Evolutionary conservation across 106 monocot genomes (phyloP).

Genomic region (Xerophyta viscosa): DNA sequence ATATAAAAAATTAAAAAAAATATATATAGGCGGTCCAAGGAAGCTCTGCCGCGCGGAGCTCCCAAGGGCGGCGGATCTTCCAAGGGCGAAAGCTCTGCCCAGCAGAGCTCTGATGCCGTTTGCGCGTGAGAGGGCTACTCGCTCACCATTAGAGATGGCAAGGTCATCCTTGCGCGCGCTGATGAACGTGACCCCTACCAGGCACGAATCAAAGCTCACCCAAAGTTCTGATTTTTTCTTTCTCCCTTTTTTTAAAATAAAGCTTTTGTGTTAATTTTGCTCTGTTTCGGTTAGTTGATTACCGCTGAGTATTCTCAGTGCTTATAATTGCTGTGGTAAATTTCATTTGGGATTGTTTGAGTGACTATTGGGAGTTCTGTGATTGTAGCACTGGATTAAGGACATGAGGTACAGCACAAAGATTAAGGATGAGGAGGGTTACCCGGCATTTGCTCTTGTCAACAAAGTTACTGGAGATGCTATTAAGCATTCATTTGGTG

Average conservation of each 20-base stretch:
- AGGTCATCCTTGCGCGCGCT: constrained; percentile 43
- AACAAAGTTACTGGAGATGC: constrained; percentile 33
- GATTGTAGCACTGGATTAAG: constrained; percentile 77
- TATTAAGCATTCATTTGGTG: constrained; percentile 29
- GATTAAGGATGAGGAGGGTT: constrained; percentile 69
- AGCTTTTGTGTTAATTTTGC: neutral
- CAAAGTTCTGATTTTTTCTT: neutral
- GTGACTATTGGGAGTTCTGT: neutral
- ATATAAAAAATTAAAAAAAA: too few species aligned
- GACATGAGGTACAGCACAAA: constrained; percentile 53
- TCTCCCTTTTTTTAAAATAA: neutral
- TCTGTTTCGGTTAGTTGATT: neutral
- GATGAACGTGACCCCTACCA: constrained; percentile 44
- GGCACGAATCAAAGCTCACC: constrained; percentile 10
- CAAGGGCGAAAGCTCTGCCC: constrained; percentile 6
- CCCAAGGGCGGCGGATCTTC: neutral
- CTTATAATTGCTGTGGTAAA: neutral
- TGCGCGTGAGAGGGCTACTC: constrained; percentile 47
- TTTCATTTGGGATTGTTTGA: neutral
- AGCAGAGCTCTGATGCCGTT: constrained; percentile 47
- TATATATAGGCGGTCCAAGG: too few species aligned
- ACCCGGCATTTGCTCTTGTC: constrained; percentile 59
- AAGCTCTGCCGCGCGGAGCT: neutral
- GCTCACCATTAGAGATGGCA: constrained; percentile 39
- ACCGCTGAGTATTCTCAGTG: neutral